Evolutionary conservation across 2,329 filamentous ascomycete genomes (phyloP).

Genomic region (Didymella pomorum): DNA sequence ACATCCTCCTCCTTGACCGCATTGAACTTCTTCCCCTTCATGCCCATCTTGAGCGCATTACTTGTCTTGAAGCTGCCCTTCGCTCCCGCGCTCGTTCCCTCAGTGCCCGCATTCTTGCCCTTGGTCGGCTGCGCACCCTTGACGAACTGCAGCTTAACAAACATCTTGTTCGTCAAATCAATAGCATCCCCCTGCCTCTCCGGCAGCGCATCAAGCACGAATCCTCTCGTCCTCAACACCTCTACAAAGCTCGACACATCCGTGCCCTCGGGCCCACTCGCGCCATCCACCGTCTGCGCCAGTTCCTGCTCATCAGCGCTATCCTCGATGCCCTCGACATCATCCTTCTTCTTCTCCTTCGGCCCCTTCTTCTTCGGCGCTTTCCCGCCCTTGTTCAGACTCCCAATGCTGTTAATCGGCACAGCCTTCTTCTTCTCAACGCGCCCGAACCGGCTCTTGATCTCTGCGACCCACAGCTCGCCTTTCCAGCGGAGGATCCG

Average conservation of each 20-base stretch:
- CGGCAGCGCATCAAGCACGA: slow-evolving; percentile 68
- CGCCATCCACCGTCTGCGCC: slow-evolving; percentile 70
- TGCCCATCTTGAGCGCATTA: slow-evolving; percentile 65
- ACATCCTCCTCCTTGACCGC: slow-evolving; percentile 56
- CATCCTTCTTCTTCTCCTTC: slow-evolving; percentile 51
- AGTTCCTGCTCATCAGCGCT: slow-evolving; percentile 68
- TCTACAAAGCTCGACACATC: slow-evolving; percentile 81
- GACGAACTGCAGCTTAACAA: slow-evolving; percentile 94
- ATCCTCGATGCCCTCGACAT: slow-evolving; percentile 58
- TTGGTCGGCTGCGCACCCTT: slow-evolving; percentile 79
- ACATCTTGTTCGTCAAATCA: slow-evolving; percentile 95
- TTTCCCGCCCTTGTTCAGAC: slow-evolving; percentile 25
- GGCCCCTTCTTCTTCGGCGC: slow-evolving; percentile 49
- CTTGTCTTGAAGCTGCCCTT: slow-evolving; percentile 66
- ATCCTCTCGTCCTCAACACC: slow-evolving; percentile 80
- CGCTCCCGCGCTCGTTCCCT: slow-evolving; percentile 49
- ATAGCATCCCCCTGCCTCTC: slow-evolving; percentile 69
- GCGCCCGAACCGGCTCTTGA: slow-evolving; percentile 87
- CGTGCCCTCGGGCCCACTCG: slow-evolving; percentile 72
- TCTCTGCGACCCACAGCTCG: slow-evolving; percentile 96
- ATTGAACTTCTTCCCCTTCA: slow-evolving; percentile 46
- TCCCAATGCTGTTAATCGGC: slow-evolving; percentile 71
- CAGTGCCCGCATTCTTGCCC: slow-evolving; percentile 72
- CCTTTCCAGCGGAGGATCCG: slow-evolving; percentile 91
- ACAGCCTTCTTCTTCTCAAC: slow-evolving; percentile 60